phyloP scores from a whole-genome alignment of 306 rosid species.

The Vicia faba region DNA sequence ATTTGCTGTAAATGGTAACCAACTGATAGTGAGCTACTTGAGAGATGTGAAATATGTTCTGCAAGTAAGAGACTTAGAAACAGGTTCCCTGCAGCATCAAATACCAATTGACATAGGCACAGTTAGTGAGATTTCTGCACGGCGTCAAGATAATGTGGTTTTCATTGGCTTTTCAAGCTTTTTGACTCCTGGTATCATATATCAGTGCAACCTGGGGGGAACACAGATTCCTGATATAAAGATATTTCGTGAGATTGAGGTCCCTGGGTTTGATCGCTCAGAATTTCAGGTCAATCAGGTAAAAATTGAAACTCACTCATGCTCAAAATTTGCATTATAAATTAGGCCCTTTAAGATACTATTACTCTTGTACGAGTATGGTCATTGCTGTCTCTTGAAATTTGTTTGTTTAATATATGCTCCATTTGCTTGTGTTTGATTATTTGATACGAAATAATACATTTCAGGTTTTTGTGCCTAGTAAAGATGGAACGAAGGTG shows the following conservation, averaged over 20 bases:
- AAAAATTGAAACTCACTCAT: conserved; percentile 6
- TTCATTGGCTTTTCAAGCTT: conserved; percentile 84
- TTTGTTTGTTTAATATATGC: conserved; percentile 21
- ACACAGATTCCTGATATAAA: conserved; percentile 63
- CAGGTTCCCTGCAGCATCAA: conserved; percentile 78
- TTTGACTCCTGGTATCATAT: conserved; percentile 82
- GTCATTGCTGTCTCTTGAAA: conserved; percentile 2
- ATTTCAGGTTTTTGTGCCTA: conserved; percentile 72
- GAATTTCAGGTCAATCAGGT: conserved; percentile 82
- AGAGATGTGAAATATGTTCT: conserved; percentile 85
- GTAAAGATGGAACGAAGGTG: conserved; percentile 86
- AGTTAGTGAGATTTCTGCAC: conserved; percentile 67
- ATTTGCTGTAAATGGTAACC: conserved; percentile 72
- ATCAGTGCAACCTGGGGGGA: conserved; percentile 71
- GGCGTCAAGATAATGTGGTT: conserved; percentile 65
- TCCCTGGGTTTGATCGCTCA: conserved; percentile 80
- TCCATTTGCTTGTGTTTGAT: conserved; percentile 6
- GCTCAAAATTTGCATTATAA: not conserved
- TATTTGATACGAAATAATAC: conserved; percentile 6
- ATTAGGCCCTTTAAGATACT: not conserved
- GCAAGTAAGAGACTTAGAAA: conserved; percentile 80
- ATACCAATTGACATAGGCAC: conserved; percentile 91
- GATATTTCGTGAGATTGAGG: conserved; percentile 77
- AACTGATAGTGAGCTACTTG: conserved; percentile 79
- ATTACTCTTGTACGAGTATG: not conserved